Percentiles rank a stretch among this genome's conserved stretches.
phyloP scores from a whole-genome alignment of 2,329 filamentous ascomycete species.

The Paracamarosporium sp. region DNA sequence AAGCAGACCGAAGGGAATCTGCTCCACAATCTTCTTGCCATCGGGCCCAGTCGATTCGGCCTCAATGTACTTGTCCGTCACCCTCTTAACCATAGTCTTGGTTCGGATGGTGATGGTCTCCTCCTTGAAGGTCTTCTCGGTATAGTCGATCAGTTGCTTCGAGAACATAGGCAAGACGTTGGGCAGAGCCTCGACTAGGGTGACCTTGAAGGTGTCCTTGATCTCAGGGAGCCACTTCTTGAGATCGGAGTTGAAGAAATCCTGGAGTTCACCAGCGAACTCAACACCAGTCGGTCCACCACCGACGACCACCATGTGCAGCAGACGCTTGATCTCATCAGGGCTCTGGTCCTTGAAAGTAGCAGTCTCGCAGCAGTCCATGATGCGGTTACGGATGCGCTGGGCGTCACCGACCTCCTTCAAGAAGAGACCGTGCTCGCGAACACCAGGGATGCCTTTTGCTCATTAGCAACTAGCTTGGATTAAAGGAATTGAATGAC shows the following conservation, averaged over 20 bases:
- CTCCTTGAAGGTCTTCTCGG: slow-evolving; percentile 98
- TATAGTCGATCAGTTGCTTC: slow-evolving; percentile 99
- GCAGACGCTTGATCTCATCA: slow-evolving; percentile 88
- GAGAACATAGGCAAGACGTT: slow-evolving; percentile 98
- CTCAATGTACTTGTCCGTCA: slow-evolving; percentile 91
- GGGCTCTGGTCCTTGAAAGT: slow-evolving; percentile 94
- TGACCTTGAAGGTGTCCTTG: slow-evolving; percentile 93
- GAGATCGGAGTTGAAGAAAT: slow-evolving; percentile 98
- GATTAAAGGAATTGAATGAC: slow-evolving; percentile 25
- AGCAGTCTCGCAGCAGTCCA: slow-evolving; percentile 99
- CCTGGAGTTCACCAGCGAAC: slow-evolving; percentile 96
- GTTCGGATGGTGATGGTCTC: slow-evolving; percentile 97
- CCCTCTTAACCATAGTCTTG: slow-evolving; percentile 99
- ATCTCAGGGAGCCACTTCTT: slow-evolving; percentile 98
- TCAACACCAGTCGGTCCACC: slow-evolving; percentile 97
- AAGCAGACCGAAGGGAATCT: slow-evolving; percentile 91
- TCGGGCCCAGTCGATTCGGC: slow-evolving; percentile 83
- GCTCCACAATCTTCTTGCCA: slow-evolving; percentile 80
- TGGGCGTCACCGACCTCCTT: slow-evolving; percentile 98
- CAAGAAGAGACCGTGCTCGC: slow-evolving; percentile 94
- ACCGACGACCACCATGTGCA: slow-evolving; percentile 91
- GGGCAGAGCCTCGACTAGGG: slow-evolving; percentile 93
- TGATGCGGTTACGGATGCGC: slow-evolving; percentile 96
- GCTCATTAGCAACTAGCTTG: slow-evolving; percentile 20
- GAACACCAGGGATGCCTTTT: slow-evolving; percentile 83